Conservation (phyloP, 768 basidiomycete species). For the Russula vinacea region DNA sequence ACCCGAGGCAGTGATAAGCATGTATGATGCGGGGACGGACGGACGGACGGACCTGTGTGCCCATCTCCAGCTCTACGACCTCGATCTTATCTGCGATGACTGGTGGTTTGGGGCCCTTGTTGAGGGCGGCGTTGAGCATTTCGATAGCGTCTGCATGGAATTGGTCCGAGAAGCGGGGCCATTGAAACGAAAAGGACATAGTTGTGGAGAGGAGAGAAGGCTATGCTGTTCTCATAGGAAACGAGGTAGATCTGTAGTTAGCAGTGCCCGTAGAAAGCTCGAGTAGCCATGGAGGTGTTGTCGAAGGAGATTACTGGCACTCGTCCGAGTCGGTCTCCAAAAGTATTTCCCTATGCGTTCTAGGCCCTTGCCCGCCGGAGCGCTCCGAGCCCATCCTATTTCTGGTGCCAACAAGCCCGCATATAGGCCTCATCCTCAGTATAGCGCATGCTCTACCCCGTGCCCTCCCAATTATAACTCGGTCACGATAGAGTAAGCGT, state of each 20-base stretch:
- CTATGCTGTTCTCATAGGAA: conserved; percentile 2
- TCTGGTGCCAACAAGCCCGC: too few species aligned
- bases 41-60: conserved; percentile 69
- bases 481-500: too few species aligned
- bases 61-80: conserved; percentile 99
- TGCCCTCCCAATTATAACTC: too few species aligned
- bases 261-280: not conserved
- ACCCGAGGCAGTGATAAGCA: conserved; percentile 6
- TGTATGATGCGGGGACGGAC: conserved; percentile 2
- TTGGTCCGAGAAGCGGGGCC: conserved; percentile 95
- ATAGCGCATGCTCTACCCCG: too few species aligned
- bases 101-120: conserved; percentile 96
- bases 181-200: conserved; percentile 94
- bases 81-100: conserved; percentile 97
- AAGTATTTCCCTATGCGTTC: not conserved
- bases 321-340: not conserved
- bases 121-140: conserved; percentile 95
- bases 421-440: too few species aligned
- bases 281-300: not conserved
- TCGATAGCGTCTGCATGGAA: conserved; percentile 95
- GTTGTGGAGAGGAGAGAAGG: conserved; percentile 34
- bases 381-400: too few species aligned
- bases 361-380: too few species aligned
- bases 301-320: not conserved
- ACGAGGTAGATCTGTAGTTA: not conserved